phyloP scores from a whole-genome alignment of 768 basidiomycete species.

The Myochromella boudieri region DNA sequence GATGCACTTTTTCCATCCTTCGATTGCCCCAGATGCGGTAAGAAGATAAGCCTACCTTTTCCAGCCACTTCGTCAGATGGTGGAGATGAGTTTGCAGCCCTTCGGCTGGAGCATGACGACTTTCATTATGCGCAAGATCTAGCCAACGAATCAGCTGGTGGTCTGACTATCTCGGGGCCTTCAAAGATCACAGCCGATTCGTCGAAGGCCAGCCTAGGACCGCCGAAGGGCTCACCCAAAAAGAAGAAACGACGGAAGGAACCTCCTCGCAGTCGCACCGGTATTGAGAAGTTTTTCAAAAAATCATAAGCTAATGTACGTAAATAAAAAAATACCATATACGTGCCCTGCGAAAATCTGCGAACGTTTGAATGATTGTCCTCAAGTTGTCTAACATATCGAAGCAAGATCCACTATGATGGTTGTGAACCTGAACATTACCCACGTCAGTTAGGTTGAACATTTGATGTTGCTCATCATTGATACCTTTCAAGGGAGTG shows the following conservation, averaged over 20 bases:
- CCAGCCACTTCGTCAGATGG: conserved; percentile 27
- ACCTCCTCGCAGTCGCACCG: conserved; percentile 1
- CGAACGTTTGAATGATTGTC: not conserved
- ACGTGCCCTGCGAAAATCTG: no score
- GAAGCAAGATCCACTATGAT: conserved; percentile 8
- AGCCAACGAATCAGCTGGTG: conserved; percentile 39
- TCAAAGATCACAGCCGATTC: conserved; percentile 6
- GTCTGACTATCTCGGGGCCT: conserved; percentile 15
- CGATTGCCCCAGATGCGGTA: conserved; percentile 59
- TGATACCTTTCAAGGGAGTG: not conserved
- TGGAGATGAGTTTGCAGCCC: conserved; percentile 36
- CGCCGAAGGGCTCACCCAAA: conserved; percentile 14
- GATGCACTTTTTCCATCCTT: conserved; percentile 34
- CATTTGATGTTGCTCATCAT: not conserved
- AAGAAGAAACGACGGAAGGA: conserved; percentile 19
- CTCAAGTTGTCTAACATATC: not conserved
- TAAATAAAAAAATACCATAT: not conserved
- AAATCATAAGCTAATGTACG: conserved; percentile 9
- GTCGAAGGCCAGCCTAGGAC: not conserved
- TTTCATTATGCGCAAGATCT: conserved; percentile 88
- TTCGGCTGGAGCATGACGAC: conserved; percentile 78
- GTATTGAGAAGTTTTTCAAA: conserved; percentile 22
- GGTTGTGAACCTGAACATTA: conserved; percentile 8
- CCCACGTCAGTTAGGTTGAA: conserved; percentile 4
- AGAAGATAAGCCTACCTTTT: conserved; percentile 36